Base-by-base conservation (phyloP, 805 yeast species). In the Spathaspora sp. region DNA sequence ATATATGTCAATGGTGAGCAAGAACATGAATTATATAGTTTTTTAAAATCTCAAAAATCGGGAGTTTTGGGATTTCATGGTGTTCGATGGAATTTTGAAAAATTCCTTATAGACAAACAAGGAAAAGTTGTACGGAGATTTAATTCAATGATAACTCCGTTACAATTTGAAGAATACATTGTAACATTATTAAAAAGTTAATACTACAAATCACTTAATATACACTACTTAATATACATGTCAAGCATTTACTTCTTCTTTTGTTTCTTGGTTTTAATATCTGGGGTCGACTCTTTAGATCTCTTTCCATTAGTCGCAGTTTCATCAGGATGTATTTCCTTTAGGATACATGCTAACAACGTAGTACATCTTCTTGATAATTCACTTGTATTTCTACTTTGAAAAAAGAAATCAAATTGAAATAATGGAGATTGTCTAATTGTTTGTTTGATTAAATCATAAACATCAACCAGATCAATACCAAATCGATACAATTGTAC, bases 391-490 rank as follows among this genome's bases (percentile, higher is more conserved):
- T 87, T 83, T 60, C 97, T 78, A 50, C 91, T 84, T 57, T 88
- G 87, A 62, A 94, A 80, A 70, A 88, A 91, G 75, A 88, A 91
- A 67, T 94, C 97, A 63, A 89, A 86, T 57, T 90, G 81, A 71
- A 93, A 91, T 62, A 89, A 69, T 4, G 93, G 88, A 11, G 88
- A 83, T 42, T 79, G 80, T 52, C 89, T 76, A 42, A 93, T 84
- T 28, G 86, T 85, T 53, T 86, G 89, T 50, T 90, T 78, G 46
- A 93, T 85, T 55, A 80, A 68, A 52, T 93, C 99, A 63, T 85
- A 88, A 14, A 93, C 72, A 61, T 88, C 90, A 12, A 83, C 85
- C 20, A 85, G 76, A 58, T 89, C 97, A 32, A 92, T 67, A 0
- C 99, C 99, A 63, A 81, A 82, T 54, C 86, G 77, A 71, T 87